These are phyloP conservation scores for Raphanus hybrid DNA, from an alignment of 441 rosid genomes.

Conservation along the genomic window DNA sequence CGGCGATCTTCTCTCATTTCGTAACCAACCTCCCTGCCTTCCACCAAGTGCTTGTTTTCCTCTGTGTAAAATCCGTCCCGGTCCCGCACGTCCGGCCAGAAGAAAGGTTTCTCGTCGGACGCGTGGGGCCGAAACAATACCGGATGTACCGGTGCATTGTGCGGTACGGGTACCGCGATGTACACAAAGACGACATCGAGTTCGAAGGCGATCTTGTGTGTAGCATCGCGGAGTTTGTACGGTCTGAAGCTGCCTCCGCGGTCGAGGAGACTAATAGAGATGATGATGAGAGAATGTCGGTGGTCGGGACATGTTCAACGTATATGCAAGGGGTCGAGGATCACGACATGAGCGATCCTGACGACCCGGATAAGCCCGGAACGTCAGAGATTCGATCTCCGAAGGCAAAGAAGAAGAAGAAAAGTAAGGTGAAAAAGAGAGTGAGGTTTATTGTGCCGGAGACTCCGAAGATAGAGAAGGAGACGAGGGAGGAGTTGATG, in stretches of 20 bases:
- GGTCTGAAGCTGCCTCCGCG: conserved; percentile 49
- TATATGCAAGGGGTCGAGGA: conserved; percentile 69
- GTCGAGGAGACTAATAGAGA: conserved; percentile 44
- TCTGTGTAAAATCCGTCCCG: conserved; percentile 91
- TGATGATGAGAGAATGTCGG: conserved; percentile 76
- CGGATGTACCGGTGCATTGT: conserved; percentile 90
- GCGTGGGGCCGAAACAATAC: conserved; percentile 72
- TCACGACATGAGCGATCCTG: conserved; percentile 27
- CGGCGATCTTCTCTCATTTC: conserved; percentile 93
- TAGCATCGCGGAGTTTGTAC: conserved; percentile 86
- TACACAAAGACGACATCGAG: conserved; percentile 87
- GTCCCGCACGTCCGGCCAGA: conserved; percentile 88
- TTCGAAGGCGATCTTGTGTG: conserved; percentile 91
- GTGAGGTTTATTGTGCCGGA: conserved; percentile 85
- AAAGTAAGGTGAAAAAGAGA: conserved; percentile 53
- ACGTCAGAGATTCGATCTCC: conserved; percentile 76
- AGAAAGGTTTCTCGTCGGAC: conserved; percentile 86
- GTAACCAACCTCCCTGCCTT: conserved; percentile 98
- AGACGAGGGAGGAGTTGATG: conserved; percentile 66
- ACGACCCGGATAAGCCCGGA: conserved; percentile 50
- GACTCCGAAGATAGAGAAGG: conserved; percentile 67
- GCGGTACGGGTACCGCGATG: conserved; percentile 82
- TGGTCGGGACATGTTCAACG: conserved; percentile 76
- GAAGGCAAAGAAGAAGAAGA: conserved; percentile 56
- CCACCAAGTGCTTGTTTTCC: conserved; percentile 87